Evolutionary conservation across 1,284 basidiomycete genomes (phyloP), one percentile per base, ranked within the genome.

Genomic region (Ceratobasidium sp.): DNA sequence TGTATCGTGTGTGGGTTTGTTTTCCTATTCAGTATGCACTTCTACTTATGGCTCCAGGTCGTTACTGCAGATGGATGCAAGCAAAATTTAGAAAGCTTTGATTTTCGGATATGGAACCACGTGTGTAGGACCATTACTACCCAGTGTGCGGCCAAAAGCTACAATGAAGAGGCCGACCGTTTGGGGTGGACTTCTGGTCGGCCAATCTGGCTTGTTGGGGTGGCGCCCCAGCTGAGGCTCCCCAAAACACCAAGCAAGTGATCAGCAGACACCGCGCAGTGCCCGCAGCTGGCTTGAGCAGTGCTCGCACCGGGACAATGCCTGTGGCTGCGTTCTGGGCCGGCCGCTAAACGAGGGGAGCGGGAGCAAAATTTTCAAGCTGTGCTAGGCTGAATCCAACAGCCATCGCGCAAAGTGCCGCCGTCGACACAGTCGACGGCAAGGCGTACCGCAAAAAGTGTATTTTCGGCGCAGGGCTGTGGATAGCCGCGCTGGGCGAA

Each of bases 21-120:
- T 34, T 49, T 22, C 16, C 14, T 37, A 31, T 31, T 58, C 13
- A n/a, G n/a, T n/a, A 58, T 16, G n/a, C 31, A 19, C 54, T 8
- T 31, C 54, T 19, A 34, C 24, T 24, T 58, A n/a, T 34, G 16
- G 5, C 29, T 13, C 51, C 13, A 5, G 54, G 31, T 14, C 29
- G 24, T 34, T n/a, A n/a, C n/a, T n/a, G n/a, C n/a, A 58, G 54
- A 34, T 58, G 94, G 94, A 90, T 96, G 89, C 94, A 97, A 82
- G 93, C 89, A 2, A 93, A 92, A 81, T 96, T 95, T 79, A 84
- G 85, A 69, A 93, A 92, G 79, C 66, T 81, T 58, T 56, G 41
- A 56, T 29, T 9, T 3, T 27, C 34, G 54, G 43, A 14, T 29
- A 58, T 43, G 53, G 34, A 39, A 22, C 19, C 49, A 51, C 6